phyloP scores from a whole-genome alignment of 495 filamentous ascomycete species.

The Aspergillus homomorphus region DNA sequence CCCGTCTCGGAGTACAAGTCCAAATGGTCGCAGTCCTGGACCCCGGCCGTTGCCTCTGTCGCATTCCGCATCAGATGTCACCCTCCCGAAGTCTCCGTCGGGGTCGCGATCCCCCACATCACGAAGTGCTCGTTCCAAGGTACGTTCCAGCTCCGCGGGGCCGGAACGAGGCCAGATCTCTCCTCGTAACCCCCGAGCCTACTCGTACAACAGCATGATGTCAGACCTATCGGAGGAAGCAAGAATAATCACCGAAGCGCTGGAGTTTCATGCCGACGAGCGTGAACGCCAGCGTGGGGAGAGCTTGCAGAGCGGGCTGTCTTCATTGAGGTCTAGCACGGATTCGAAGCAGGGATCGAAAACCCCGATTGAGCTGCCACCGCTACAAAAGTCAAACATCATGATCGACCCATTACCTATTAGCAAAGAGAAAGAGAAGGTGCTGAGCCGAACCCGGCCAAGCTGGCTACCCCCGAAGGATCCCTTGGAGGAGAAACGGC shows the following conservation, averaged over 20 bases:
- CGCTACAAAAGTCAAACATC: slow-evolving; percentile 78
- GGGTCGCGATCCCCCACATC: slow-evolving; percentile 31
- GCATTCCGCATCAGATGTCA: slow-evolving; percentile 35
- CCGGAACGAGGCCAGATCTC: slow-evolving; percentile 46
- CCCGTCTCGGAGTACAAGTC: slow-evolving; percentile 50
- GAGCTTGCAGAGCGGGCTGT: slow-evolving; percentile 47
- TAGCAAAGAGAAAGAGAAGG: slow-evolving; percentile 94
- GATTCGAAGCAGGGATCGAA: slow-evolving; percentile 56
- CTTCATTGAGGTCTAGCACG: slow-evolving; percentile 40
- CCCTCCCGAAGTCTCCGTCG: slow-evolving; percentile 12
- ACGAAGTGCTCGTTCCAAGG: slow-evolving; percentile 26
- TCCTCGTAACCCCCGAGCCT: slow-evolving; percentile 58
- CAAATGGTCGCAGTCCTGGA: slow-evolving; percentile 48
- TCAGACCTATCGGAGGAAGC: slow-evolving; percentile 82
- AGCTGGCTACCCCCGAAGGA: slow-evolving; percentile 96
- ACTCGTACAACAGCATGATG: slow-evolving; percentile 82
- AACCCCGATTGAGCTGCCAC: slow-evolving; percentile 67
- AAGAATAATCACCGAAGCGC: slow-evolving; percentile 79
- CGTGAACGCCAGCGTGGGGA: slow-evolving; percentile 51
- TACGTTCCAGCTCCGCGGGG: slow-evolving; percentile 45
- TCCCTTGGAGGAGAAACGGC: slow-evolving; percentile 85
- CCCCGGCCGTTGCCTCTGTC: slow-evolving; percentile 41
- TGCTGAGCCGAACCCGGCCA: slow-evolving; percentile 84
- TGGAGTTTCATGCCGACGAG: slow-evolving; percentile 80
- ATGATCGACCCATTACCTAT: slow-evolving; percentile 96